Evolutionary conservation across 176 grass and related monocot species (phyloP), one percentile per base, ranked within the genome.

Genomic region (Oryza coarctata): DNA sequence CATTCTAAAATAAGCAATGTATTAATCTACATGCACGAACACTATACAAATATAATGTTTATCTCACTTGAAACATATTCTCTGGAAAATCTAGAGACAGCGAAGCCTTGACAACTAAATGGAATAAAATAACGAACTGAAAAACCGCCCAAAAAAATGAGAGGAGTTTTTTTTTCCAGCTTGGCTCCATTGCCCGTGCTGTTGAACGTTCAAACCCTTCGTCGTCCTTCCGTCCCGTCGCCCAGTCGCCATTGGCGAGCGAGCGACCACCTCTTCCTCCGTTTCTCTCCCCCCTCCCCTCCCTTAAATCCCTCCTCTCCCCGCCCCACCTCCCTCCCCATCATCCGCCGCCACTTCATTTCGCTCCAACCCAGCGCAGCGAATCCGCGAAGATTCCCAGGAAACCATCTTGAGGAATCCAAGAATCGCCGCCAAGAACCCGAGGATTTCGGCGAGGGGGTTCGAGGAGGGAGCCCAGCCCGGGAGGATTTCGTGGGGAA

Each of bases 171-270:
- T 13, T 9, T 74, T 75, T 66, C 66, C 77, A 69, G 78, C 75
- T 75, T 69, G 72, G 36, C 85, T 72, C 8, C 75, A 57, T n/a
- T 25, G 26, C n/a, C 41, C 63, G 25, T 34, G 13, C 3, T 77
- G 73, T 85, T 87, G 74, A 85, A 86, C 86, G 74, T 92, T 92
- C 86, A 83, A 89, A 88, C 83, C 28, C 67, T 65, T 25, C 68
- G 8, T 69, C 71, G 31, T 57, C n/a, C n/a, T n/a, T n/a, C n/a
- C n/a, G n/a, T n/a, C 43, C 64, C 9, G 13, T 4, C n/a, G 36
- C 75, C 68, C 70, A 33, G 79, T 74, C 83, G 74, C 90, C 90
- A 92, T 89, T 86, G 84, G 75, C 75, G n/a, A n/a, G n/a, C n/a
- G n/a, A n/a, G n/a, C n/a, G 78, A 83, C 90, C 68, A 25, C 74